Conservation (phyloP, 202 grass and related monocot genomes). For the Setaria italica region DNA sequence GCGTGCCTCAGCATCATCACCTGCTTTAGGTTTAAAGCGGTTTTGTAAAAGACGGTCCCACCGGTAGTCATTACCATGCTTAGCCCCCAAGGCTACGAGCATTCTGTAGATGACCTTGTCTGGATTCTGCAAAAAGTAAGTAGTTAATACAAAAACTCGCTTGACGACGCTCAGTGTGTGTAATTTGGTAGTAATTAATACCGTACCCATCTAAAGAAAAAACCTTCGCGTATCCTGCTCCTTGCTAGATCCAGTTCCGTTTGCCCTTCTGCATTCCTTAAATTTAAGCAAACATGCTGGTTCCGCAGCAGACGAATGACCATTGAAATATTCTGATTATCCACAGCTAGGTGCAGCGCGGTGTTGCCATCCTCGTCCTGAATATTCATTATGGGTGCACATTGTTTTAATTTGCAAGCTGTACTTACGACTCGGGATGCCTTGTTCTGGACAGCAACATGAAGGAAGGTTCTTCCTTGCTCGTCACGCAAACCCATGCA, state of each 20-base stretch:
- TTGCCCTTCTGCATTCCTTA: not conserved
- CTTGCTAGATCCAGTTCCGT: constrained; percentile 1
- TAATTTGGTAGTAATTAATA: not conserved
- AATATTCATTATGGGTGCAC: not conserved
- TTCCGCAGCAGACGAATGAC: not conserved
- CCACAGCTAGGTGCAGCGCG: constrained; percentile 20
- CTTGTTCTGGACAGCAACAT: constrained; percentile 7
- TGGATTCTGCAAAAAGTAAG: not conserved
- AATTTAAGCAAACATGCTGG: not conserved
- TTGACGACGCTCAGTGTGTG: too few species aligned
- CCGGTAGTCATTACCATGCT: not conserved
- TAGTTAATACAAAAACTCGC: not conserved
- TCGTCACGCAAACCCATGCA: not conserved
- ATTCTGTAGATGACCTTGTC: not conserved
- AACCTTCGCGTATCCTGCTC: not conserved
- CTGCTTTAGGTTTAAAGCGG: too few species aligned
- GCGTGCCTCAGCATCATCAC: too few species aligned
- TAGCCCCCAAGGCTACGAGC: not conserved
- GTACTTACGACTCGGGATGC: not conserved
- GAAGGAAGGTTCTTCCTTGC: constrained; percentile 11
- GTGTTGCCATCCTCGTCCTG: constrained; percentile 26
- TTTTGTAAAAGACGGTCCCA: too few species aligned
- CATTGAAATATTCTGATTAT: not conserved
- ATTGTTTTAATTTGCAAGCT: not conserved
- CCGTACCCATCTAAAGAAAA: not conserved